Conservation (phyloP, 306 rosid species). For the Cicer yamashitae region DNA sequence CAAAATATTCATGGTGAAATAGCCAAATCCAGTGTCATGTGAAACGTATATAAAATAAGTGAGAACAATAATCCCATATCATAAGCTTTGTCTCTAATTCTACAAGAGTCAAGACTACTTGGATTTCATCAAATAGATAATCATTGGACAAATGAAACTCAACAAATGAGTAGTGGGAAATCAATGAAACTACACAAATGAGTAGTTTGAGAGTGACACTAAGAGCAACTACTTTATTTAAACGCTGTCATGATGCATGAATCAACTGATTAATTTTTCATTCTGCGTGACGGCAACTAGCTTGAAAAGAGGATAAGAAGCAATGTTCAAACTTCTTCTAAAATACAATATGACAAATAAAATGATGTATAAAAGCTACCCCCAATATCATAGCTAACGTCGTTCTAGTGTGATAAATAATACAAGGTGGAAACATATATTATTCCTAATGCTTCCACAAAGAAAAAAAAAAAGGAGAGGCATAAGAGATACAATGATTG, state of each 20-base stretch:
- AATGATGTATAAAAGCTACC: constrained; percentile 42
- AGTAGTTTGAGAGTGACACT: constrained; percentile 7
- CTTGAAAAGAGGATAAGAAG: constrained; percentile 26
- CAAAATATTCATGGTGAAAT: constrained; percentile 8
- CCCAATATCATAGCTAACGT: constrained; percentile 40
- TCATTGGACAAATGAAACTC: not conserved
- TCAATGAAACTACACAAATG: not conserved
- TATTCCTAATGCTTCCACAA: constrained; percentile 46
- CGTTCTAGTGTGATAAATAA: constrained; percentile 43
- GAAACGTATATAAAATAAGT: not conserved
- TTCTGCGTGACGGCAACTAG: constrained; percentile 26
- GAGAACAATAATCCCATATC: constrained; percentile 9
- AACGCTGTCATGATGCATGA: constrained; percentile 6
- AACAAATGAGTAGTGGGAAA: not conserved
- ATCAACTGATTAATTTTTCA: constrained; percentile 36
- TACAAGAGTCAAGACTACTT: not conserved
- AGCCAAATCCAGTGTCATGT: constrained; percentile 14
- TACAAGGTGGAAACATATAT: constrained; percentile 49
- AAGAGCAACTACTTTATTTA: constrained; percentile 9
- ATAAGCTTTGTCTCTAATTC: constrained; percentile 22
- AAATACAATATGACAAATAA: constrained; percentile 35
- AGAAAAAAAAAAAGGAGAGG: not conserved
- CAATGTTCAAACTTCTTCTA: constrained; percentile 17
- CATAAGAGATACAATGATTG: constrained; percentile 32
- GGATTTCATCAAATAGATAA: constrained; percentile 9